Percentiles rank a stretch among this genome's conserved stretches.
Conservation (phyloP, 352 stramenopile species). For the Globisporangium apiculatum region DNA sequence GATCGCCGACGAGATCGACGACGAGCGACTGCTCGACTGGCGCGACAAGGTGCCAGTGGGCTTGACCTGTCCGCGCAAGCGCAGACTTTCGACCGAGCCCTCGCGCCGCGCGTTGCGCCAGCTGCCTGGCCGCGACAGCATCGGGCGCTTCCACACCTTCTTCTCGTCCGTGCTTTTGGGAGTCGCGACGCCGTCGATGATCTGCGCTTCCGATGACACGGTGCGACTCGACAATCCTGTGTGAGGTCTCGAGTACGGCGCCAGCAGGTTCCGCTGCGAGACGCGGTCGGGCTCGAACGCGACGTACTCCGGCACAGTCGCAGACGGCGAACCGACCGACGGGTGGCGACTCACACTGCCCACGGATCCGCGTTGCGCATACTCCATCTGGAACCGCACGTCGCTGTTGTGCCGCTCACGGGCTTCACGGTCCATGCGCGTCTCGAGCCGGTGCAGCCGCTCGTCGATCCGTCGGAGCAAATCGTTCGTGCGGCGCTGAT, state of each 20-base stretch:
- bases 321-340: constrained; percentile 1
- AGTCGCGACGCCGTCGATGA: constrained; percentile 19
- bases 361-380: constrained; percentile 5
- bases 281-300: constrained; percentile 54
- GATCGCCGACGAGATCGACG: constrained; percentile 20
- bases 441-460: constrained; percentile 39
- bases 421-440: constrained; percentile 34
- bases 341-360: constrained; percentile 1
- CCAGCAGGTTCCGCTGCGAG: constrained; percentile 49
- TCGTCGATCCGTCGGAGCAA: constrained; percentile 46
- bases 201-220: background rate
- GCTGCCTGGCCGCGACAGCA: constrained; percentile 27
- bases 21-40: constrained; percentile 20
- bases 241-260: constrained; percentile 9
- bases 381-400: constrained; percentile 25
- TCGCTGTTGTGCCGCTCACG: constrained; percentile 48
- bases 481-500: constrained; percentile 18
- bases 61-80: constrained; percentile 26
- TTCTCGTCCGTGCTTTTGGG: constrained; percentile 22
- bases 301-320: constrained; percentile 17
- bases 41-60: constrained; percentile 5
- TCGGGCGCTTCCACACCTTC: constrained; percentile 27
- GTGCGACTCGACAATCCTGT: background rate
- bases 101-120: constrained; percentile 46
- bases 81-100: constrained; percentile 25